Evolutionary conservation across 2,329 filamentous ascomycete species (phyloP).

Genomic region (Talaromyces sp.): DNA sequence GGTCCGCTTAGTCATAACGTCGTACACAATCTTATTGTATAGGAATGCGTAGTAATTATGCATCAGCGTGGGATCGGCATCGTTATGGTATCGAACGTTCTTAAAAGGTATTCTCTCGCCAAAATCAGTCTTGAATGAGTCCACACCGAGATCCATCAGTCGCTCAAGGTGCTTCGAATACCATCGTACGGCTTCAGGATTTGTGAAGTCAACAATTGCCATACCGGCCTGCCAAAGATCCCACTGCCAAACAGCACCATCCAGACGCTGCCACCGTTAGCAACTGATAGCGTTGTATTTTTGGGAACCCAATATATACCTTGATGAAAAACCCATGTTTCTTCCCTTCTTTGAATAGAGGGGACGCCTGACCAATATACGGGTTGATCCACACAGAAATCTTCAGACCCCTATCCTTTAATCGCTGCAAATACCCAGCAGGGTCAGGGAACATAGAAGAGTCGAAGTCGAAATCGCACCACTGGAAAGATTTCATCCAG

Average conservation of each 20-base stretch:
- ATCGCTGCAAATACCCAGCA: constrained; percentile 58
- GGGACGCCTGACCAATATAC: constrained; percentile 67
- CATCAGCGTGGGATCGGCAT: constrained; percentile 62
- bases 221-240: constrained; percentile 76
- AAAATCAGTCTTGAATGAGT: constrained; percentile 73
- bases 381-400: constrained; percentile 76
- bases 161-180: constrained; percentile 60
- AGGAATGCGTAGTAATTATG: constrained; percentile 74
- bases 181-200: constrained; percentile 65
- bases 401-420: constrained; percentile 64
- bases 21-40: constrained; percentile 69
- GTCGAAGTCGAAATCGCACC: constrained; percentile 72
- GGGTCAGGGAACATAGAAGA: constrained; percentile 65
- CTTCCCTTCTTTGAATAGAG: constrained; percentile 61
- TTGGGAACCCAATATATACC: constrained; percentile 20
- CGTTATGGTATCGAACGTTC: constrained; percentile 63
- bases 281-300: background rate
- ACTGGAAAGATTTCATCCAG: constrained; percentile 72
- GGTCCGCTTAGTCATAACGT: constrained; percentile 56
- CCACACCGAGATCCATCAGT: constrained; percentile 66
- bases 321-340: constrained; percentile 66
- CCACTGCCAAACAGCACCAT: constrained; percentile 72
- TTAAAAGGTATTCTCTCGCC: constrained; percentile 67
- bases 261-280: constrained; percentile 46
- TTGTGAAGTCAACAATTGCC: constrained; percentile 71